These are phyloP conservation scores for Austroboletus novae-zelandiae DNA, from an alignment of 1,284 basidiomycete genomes.

Conservation along the genomic window DNA sequence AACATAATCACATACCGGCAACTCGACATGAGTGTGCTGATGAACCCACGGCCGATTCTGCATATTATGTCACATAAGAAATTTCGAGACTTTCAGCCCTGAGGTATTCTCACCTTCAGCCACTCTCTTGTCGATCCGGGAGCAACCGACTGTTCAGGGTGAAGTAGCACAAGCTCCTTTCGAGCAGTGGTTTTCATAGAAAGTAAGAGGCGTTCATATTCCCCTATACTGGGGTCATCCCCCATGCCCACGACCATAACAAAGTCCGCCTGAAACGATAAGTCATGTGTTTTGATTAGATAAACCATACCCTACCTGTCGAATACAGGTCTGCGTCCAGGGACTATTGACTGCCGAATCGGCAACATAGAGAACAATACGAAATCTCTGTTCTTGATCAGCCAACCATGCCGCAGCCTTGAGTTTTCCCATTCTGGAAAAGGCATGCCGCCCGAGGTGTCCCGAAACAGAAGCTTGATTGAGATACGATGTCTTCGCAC, in stretches of 20 bases:
- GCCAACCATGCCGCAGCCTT: constrained; percentile 93
- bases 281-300: constrained; percentile 2
- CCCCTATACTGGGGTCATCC: constrained; percentile 85
- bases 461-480: constrained; percentile 90
- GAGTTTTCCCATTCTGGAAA: constrained; percentile 91
- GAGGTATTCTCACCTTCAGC: constrained; percentile 71
- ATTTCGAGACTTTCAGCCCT: too few species aligned
- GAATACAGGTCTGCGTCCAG: constrained; percentile 97
- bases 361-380: constrained; percentile 90
- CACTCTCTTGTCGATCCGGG: constrained; percentile 95
- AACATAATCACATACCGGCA: constrained; percentile 54
- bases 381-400: constrained; percentile 90
- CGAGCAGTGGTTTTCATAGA: constrained; percentile 97
- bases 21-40: constrained; percentile 88
- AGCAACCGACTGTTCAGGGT: constrained; percentile 86
- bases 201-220: constrained; percentile 89
- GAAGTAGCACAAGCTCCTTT: constrained; percentile 93
- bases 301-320: constrained; percentile 58
- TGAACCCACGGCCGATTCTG: constrained; percentile 94
- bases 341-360: constrained; percentile 90
- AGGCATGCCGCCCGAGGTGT: constrained; percentile 89
- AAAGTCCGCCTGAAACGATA: constrained; percentile 77
- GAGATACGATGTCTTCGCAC: constrained; percentile 84
- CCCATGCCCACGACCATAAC: constrained; percentile 96
- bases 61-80: constrained; percentile 3